Evolutionary conservation across 805 yeast genomes (phyloP), one percentile per base, ranked within the genome.

Genomic region (Lipomyces japonicus): DNA sequence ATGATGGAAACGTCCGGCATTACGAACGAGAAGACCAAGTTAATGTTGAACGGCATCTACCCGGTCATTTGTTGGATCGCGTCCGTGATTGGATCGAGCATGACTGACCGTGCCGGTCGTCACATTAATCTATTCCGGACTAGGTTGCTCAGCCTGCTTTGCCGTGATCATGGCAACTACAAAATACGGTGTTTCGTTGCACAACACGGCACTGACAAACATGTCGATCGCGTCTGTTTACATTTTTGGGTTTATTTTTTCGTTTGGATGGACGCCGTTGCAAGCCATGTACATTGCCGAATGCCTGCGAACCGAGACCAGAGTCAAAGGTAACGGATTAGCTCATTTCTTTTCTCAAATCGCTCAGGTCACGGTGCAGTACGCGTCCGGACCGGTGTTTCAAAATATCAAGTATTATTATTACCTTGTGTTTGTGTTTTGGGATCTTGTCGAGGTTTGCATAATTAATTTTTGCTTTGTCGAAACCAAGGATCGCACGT

Each of bases 381-480:
- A 65, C 42, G 66, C 66, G 14, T 67, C 65, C 39, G 68, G 71
- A 5, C 60, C 68, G 4, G 75, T 83, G 64, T 68, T 76, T 65
- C 60, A 71, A 65, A 49, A 72, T 59, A 70, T 79, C 63, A 70
- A 71, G 39, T 76, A 79, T 68, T 76, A 74, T 56, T 77, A 82
- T 39, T 84, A 80, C 61, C 66, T 80, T n/a, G 75, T 83, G 59
- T 83, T 79, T 65, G 79, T 82, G 30, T 68, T 69, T 4, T 68
- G 74, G 56, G 77, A 80, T 64, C 63, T 69, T 51, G 28, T 50
- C 22, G 53, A 50, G 16, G 50, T 40, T 36, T 14, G 10, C 14
- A 6, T 44, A 14, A 50, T 58, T 25, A 56, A 53, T 23, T 53
- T 54, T 37, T 37, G 50, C 45, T 58, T 58, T 42, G 62, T 58